Conservation (phyloP, 1,284 basidiomycete species). For the Pseudozyma pruni region DNA sequence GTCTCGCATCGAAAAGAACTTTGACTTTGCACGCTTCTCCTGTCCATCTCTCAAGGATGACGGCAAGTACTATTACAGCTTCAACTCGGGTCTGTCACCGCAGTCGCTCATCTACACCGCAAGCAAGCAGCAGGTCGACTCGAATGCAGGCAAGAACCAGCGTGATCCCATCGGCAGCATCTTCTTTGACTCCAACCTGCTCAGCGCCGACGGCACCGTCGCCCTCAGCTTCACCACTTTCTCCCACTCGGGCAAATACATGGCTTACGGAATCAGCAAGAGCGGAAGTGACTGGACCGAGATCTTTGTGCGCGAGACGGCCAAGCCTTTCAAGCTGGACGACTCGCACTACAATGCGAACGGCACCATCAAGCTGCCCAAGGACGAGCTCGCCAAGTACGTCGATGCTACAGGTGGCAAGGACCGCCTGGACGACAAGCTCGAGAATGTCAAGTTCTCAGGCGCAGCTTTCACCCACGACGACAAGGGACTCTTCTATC, state of each 20-base stretch:
- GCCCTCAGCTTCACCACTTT: constrained; percentile 58
- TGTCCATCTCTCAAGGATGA: constrained; percentile 61
- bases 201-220: constrained; percentile 63
- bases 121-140: constrained; percentile 44
- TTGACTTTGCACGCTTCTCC: constrained; percentile 62
- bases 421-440: constrained; percentile 55
- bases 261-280: constrained; percentile 64
- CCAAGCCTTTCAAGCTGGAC: constrained; percentile 53
- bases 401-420: constrained; percentile 51
- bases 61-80: constrained; percentile 63
- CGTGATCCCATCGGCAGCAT: constrained; percentile 56
- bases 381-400: constrained; percentile 33
- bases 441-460: constrained; percentile 64
- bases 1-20: constrained; percentile 57
- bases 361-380: constrained; percentile 44
- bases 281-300: constrained; percentile 65
- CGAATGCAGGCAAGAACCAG: constrained; percentile 34
- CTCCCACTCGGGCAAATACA: constrained; percentile 60
- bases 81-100: constrained; percentile 64
- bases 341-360: constrained; percentile 40
- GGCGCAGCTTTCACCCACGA: constrained; percentile 60
- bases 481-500: constrained; percentile 65
- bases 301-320: constrained; percentile 60
- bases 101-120: constrained; percentile 62
- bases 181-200: constrained; percentile 64